These are phyloP conservation scores for Arthrocladium fulminans DNA, from an alignment of 2,329 filamentous ascomycete species.

Conservation along the genomic window DNA sequence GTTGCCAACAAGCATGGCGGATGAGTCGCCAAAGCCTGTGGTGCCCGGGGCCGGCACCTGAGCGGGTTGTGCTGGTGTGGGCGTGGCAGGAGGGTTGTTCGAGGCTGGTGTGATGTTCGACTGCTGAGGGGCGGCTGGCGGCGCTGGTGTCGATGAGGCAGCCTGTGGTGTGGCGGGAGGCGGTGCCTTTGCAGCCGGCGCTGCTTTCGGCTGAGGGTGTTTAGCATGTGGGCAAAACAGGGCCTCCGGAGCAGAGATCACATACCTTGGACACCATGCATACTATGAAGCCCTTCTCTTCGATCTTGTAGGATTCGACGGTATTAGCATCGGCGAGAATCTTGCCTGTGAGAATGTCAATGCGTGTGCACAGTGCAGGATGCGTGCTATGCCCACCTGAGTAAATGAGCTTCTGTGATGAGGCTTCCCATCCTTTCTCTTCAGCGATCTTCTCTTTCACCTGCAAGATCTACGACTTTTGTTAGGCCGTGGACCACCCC, in stretches of 20 bases:
- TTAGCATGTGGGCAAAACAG: too few species aligned
- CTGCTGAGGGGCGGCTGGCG: constrained; percentile 39
- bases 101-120: constrained; percentile 50
- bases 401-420: constrained; percentile 93
- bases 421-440: constrained; percentile 90
- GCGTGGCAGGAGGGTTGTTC: constrained; percentile 41
- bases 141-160: constrained; percentile 43
- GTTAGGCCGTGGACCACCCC: not conserved
- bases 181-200: constrained; percentile 38
- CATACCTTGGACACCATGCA: constrained; percentile 95
- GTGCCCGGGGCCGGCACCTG: constrained; percentile 40
- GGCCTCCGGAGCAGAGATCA: not conserved
- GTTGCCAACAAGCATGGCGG: constrained; percentile 75
- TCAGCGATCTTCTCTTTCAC: constrained; percentile 87
- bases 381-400: constrained; percentile 56
- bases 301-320: constrained; percentile 92
- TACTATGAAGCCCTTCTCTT: constrained; percentile 98
- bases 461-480: constrained; percentile 60
- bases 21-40: constrained; percentile 57
- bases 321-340: constrained; percentile 97
- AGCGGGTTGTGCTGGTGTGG: constrained; percentile 36
- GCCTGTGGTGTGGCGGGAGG: constrained; percentile 45
- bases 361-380: not conserved
- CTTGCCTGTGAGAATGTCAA: constrained; percentile 57
- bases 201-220: constrained; percentile 61